Percentiles rank a stretch among this genome's conserved stretches.
Conservation (phyloP, 305 asterid species). For the Withania somnifera region DNA sequence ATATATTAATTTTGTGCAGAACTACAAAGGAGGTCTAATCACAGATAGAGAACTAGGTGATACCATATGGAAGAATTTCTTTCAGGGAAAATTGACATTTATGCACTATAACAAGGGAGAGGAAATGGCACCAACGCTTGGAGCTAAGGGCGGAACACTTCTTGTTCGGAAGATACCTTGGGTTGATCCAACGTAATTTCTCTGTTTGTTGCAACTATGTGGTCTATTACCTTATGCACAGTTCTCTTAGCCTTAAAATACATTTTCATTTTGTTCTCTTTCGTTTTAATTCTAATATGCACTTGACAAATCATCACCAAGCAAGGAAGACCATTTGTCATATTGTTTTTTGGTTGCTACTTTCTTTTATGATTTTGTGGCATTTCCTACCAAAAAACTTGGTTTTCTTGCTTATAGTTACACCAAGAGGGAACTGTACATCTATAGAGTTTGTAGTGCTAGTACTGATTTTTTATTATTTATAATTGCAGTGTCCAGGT, state of each 20-base stretch:
- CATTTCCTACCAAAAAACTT: not conserved
- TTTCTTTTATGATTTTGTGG: not conserved
- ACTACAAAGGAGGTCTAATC: conserved; percentile 32
- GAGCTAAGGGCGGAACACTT: conserved; percentile 58
- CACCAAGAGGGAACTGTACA: not conserved
- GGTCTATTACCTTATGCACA: not conserved
- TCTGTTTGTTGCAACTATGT: not conserved
- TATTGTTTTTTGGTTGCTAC: not conserved
- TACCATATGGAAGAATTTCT: conserved; percentile 37
- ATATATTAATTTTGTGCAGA: conserved; percentile 30
- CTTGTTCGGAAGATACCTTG: conserved; percentile 72
- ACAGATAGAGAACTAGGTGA: conserved; percentile 33
- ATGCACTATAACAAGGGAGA: conserved; percentile 67
- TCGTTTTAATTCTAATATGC: not conserved
- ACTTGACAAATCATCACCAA: not conserved
- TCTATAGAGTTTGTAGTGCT: not conserved
- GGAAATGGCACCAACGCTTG: conserved; percentile 66
- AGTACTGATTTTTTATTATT: too few species aligned
- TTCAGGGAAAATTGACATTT: conserved; percentile 62
- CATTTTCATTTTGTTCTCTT: not conserved
- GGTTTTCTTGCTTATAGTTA: not conserved
- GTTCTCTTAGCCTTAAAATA: not conserved
- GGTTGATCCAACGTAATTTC: conserved; percentile 47
- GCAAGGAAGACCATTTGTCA: not conserved
- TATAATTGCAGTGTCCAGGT: too few species aligned